Conservation (phyloP, 371 early-diverging fungal species). For the Lichtheimia ornata region DNA sequence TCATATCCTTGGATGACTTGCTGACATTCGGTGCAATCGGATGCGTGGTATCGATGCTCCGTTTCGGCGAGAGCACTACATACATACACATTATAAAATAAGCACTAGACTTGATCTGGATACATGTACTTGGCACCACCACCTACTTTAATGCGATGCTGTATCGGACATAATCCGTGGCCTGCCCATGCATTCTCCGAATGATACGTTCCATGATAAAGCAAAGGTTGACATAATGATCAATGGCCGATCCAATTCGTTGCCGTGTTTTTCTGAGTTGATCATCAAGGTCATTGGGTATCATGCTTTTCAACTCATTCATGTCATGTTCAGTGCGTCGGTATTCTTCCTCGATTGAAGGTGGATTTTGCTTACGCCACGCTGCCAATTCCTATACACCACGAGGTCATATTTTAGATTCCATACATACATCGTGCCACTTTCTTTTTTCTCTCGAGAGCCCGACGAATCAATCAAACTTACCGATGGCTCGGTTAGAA, state of each 20-base stretch:
- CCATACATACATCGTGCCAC: background rate
- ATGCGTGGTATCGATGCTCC: constrained; percentile 62
- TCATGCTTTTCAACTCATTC: constrained; percentile 31
- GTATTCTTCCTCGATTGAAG: constrained; percentile 57
- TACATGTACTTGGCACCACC: background rate
- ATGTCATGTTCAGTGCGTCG: constrained; percentile 33
- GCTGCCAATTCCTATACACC: constrained; percentile 41
- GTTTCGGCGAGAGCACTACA: constrained; percentile 54
- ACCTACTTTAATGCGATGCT: constrained; percentile 57
- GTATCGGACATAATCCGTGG: constrained; percentile 59
- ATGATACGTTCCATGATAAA: constrained; percentile 70
- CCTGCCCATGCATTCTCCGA: constrained; percentile 64
- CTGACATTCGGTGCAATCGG: constrained; percentile 63
- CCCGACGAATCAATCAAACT: constrained; percentile 20
- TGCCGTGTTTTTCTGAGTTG: constrained; percentile 53
- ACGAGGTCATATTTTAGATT: background rate
- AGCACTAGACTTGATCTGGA: background rate
- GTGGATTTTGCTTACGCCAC: constrained; percentile 56
- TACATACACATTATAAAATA: constrained; percentile 1
- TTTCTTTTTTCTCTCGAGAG: background rate
- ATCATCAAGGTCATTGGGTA: constrained; percentile 54
- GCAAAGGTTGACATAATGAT: constrained; percentile 65
- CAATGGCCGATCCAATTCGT: constrained; percentile 53
- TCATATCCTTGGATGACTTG: constrained; percentile 61
- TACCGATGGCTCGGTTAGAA: constrained; percentile 72